These are phyloP conservation scores for Capsicum baccatum DNA, from an alignment of 257 asterid species.

Conservation along the genomic window DNA sequence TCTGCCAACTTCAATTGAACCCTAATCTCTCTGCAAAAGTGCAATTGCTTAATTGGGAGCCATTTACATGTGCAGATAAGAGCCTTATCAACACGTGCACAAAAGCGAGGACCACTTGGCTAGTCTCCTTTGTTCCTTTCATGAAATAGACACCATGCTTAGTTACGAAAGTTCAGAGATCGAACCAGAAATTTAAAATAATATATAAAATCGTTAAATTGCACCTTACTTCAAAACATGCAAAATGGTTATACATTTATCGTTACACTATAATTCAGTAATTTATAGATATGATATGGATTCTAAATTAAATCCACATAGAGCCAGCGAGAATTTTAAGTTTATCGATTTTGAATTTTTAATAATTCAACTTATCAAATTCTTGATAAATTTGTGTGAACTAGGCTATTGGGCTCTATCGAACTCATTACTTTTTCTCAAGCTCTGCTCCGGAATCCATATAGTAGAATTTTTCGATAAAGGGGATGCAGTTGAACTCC, in stretches of 20 bases:
- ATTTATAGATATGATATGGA: not conserved
- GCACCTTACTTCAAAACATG: not conserved
- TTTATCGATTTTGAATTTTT: not conserved
- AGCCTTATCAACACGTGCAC: conserved; percentile 42
- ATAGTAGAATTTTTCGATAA: not conserved
- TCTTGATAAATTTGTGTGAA: no score
- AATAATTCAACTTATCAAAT: no score
- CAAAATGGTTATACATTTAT: not conserved
- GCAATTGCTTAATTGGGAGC: conserved; percentile 27
- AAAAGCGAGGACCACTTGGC: not conserved
- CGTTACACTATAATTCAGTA: not conserved
- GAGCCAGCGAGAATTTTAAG: not conserved
- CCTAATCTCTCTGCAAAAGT: conserved; percentile 9
- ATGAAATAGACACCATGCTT: not conserved
- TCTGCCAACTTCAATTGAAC: not conserved
- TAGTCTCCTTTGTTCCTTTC: not conserved
- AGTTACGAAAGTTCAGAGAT: not conserved
- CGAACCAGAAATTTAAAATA: not conserved
- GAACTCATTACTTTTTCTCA: no score
- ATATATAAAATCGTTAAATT: no score
- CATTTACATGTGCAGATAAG: conserved; percentile 47
- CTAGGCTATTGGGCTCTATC: no score
- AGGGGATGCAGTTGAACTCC: not conserved
- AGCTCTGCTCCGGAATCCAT: not conserved
- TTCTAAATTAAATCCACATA: not conserved